Percentiles rank a stretch among this genome's conserved stretches.
Conservation (phyloP, 1,139 yeast genomes). For the Sugiyamaella xylanicola region DNA sequence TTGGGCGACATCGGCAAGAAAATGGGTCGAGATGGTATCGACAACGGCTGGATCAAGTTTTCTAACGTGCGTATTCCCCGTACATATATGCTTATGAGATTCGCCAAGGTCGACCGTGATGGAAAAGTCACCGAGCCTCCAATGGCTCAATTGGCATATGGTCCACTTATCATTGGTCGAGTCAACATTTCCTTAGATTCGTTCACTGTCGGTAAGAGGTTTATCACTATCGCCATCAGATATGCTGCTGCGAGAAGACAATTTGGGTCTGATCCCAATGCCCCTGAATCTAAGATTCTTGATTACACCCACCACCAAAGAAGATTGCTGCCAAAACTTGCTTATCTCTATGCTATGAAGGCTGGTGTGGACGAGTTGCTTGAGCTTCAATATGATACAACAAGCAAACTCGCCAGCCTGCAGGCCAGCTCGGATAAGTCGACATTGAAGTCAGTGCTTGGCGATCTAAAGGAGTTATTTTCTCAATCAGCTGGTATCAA, state of each 20-base stretch:
- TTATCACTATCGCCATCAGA: conserved; percentile 80
- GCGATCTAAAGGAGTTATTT: conserved; percentile 73
- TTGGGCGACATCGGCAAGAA: conserved; percentile 92
- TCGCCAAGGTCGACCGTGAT: conserved; percentile 67
- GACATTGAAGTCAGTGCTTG: conserved; percentile 49
- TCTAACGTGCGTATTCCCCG: conserved; percentile 80
- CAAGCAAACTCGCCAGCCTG: conserved; percentile 35
- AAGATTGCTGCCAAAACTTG: conserved; percentile 77
- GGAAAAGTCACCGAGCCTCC: conserved; percentile 72
- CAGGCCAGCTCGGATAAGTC: conserved; percentile 53
- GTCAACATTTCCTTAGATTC: conserved; percentile 88
- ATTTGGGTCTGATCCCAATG: conserved; percentile 55
- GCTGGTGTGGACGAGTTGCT: conserved; percentile 66
- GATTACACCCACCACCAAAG: conserved; percentile 87
- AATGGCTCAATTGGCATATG: conserved; percentile 81
- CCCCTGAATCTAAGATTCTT: conserved; percentile 51
- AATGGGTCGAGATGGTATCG: conserved; percentile 80
- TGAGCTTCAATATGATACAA: conserved; percentile 6
- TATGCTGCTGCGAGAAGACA: conserved; percentile 91
- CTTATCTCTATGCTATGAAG: conserved; percentile 76
- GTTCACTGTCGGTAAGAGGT: conserved; percentile 77
- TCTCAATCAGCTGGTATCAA: conserved; percentile 87
- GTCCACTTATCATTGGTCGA: conserved; percentile 85
- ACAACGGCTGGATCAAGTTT: conserved; percentile 94
- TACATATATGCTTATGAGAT: conserved; percentile 78